Base-by-base conservation (phyloP, 1,284 basidiomycete genomes). In the Rhodofomes roseus region DNA sequence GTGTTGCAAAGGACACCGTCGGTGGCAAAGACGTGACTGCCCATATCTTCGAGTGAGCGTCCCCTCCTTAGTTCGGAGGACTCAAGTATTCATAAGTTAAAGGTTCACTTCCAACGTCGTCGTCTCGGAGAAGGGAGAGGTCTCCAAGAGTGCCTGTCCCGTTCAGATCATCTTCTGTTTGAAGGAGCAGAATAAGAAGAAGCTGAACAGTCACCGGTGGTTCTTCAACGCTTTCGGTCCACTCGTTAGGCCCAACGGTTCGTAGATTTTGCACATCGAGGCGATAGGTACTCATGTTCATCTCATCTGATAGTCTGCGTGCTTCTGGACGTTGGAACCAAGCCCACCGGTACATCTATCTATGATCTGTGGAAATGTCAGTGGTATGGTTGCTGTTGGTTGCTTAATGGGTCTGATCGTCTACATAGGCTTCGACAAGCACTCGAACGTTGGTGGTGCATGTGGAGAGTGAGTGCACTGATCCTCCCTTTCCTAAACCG, bases 171-270 rank as follows among this genome's bases (percentile, higher is more conserved):
- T 96, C 52, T 97, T 97, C 79, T 96, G 94, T 70, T 77, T 96
- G 66, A 96, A 97, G 76, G 95, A 96, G 72, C 89, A 94, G 76
- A 97, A 96, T 80, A 93, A 95, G 85, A 96, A 95, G 82, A 96
- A 96, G 71, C 77, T 95, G 63, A 95, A 95, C 77, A 90, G 87
- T 69, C 93, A 95, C 69, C 86, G 96, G 46, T 98, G 96, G 96
- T 95, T 98, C 77, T 98, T 98, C 84, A 97, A 98, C 70, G 95
- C 93, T 0, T 93, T 98, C 65, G 93, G 93, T 16, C 89, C 93
- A 27, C 81, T 96, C 56, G 82, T 96, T 71, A 87, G 90, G 54
- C 92, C 92, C 27, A 90, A 93, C 66, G 87, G 89, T 87, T 56
- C 54, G 78, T 67, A 23, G 29, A 36, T 34, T 51, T 52, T 34